phyloP scores from a whole-genome alignment of 495 filamentous ascomycete genomes.

The Filosporella fistucella region DNA sequence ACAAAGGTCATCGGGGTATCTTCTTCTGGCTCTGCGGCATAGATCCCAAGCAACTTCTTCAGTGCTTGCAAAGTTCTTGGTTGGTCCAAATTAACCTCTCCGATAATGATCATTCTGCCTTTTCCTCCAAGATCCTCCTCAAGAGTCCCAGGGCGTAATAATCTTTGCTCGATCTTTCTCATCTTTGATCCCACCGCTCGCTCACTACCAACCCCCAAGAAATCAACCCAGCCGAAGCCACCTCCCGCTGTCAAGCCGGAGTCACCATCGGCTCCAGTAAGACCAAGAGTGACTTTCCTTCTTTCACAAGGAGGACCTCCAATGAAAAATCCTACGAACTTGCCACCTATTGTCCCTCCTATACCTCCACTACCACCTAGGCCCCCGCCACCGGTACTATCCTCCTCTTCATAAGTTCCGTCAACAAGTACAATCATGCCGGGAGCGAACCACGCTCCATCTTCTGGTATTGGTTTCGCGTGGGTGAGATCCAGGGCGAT shows the following conservation, averaged over 20 bases:
- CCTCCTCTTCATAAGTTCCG: constrained; percentile 91
- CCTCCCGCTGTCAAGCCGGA: constrained; percentile 55
- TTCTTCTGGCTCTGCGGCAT: constrained; percentile 56
- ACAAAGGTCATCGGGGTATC: constrained; percentile 73
- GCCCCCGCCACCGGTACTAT: constrained; percentile 57
- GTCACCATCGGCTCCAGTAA: constrained; percentile 45
- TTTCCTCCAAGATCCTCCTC: constrained; percentile 29
- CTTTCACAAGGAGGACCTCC: constrained; percentile 88
- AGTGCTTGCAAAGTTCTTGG: constrained; percentile 73
- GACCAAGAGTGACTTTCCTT: constrained; percentile 71
- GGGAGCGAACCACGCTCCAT: constrained; percentile 85
- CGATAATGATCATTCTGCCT: constrained; percentile 63
- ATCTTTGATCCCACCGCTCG: constrained; percentile 78
- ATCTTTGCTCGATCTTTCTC: constrained; percentile 57
- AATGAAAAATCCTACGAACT: constrained; percentile 83
- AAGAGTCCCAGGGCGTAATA: constrained; percentile 18
- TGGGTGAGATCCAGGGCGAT: constrained; percentile 80
- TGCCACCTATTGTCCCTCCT: constrained; percentile 82
- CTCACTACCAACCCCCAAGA: constrained; percentile 86
- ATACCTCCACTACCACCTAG: constrained; percentile 74
- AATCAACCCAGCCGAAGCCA: constrained; percentile 96
- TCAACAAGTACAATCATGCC: constrained; percentile 95
- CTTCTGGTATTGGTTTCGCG: constrained; percentile 73
- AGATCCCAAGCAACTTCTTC: constrained; percentile 65
- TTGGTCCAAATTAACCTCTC: constrained; percentile 81